Evolutionary conservation across 2,329 filamentous ascomycete genomes (phyloP), one percentile per base, ranked within the genome.

Genomic region (Myrmaecium sp.): DNA sequence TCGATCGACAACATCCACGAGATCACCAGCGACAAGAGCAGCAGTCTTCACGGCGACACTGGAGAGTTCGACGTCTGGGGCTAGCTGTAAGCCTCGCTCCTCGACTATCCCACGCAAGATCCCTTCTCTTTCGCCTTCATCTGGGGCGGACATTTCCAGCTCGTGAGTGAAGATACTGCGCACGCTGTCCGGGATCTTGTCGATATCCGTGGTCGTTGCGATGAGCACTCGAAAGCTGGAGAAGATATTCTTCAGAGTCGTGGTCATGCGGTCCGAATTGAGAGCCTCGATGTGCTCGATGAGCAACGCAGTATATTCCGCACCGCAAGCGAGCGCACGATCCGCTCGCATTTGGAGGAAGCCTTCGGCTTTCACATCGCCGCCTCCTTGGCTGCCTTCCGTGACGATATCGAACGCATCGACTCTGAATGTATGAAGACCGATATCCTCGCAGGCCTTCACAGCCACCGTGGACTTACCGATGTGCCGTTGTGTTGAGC

Each of bases 141-240:
- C 84, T 0, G 89, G 89, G 0, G 89, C 89, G 23, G 63, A 70
- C 69, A 98, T 82, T 44, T 95, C 86, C 21, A 98, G 64, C 51
- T 98, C 89, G 42, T 98, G 86, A 0, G 83, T 93, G 49, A 98
- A 95, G 3, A 95, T 61, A 7, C 82, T 82, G 28, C 89, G 71
- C 12, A 95, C 74, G 1, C 79, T 79, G 41, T 94, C 84, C 0
- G 86, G 80, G 1, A 98, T 70, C 49, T 95, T 91, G 46, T 95
- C 89, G 1, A 94, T 73, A 38, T 95, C 86, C 5, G 83, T 93
- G 0, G 86, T 94, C 0, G 89, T 98, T 1, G 89, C 86, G 39
- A 98, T 74, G 14, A 98, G 56, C 3, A 95, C 80, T 29, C 89
- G 64, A 3, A 73, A 72, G 24, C 78, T 74, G n/a, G 69, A 62